phyloP scores from a whole-genome alignment of 1,139 yeast species.

The Magnusiomyces sp. region DNA sequence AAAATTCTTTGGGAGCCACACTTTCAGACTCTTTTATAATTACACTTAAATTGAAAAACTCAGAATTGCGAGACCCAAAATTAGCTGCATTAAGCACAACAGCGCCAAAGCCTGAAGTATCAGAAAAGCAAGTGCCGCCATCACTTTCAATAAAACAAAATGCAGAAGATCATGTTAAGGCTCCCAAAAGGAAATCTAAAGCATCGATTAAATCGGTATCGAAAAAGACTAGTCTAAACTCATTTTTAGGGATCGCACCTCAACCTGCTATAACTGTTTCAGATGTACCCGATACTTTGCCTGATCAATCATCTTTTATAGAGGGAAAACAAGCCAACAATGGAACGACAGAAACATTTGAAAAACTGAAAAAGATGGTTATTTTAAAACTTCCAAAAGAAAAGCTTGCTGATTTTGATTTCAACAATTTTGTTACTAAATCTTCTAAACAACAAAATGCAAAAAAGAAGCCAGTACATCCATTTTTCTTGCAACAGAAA shows the following conservation, averaged over 20 bases:
- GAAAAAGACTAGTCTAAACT: background rate
- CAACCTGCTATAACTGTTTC: background rate
- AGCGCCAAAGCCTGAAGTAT: too few relatives aligned
- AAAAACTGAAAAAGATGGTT: background rate
- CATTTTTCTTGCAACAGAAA: conserved; percentile 18
- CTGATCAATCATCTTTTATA: background rate
- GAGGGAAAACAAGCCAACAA: background rate
- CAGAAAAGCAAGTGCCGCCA: too few relatives aligned
- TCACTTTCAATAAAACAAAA: too few relatives aligned
- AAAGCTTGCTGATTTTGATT: background rate
- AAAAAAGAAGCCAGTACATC: conserved; percentile 17
- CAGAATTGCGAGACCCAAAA: too few relatives aligned
- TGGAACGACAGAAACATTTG: background rate
- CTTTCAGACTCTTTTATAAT: too few relatives aligned
- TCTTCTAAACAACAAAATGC: background rate
- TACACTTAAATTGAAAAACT: too few relatives aligned
- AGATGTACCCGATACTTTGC: background rate
- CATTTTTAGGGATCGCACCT: background rate
- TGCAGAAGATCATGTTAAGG: too few relatives aligned
- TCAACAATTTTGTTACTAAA: background rate
- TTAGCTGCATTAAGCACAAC: too few relatives aligned
- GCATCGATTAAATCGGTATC: too few relatives aligned
- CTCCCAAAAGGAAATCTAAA: too few relatives aligned
- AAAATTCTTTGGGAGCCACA: too few relatives aligned
- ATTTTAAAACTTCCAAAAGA: background rate